These are phyloP conservation scores for Triglochin maritima DNA, from an alignment of 106 monocot species.

Conservation along the genomic window DNA sequence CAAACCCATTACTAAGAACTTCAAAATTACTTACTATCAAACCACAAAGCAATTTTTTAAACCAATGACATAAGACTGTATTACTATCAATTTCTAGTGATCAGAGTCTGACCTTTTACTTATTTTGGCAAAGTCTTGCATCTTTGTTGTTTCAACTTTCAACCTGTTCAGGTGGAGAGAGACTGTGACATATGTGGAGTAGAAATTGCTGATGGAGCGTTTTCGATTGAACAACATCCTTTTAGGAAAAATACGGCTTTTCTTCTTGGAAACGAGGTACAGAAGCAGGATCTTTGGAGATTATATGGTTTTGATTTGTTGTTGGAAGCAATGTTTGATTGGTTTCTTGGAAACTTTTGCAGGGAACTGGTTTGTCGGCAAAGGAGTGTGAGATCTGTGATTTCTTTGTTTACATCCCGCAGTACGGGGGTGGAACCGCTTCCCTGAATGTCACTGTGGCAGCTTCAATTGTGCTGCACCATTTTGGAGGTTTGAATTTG, in stretches of 20 bases:
- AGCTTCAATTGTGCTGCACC: constrained; percentile 85
- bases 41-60: no score
- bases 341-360: background rate
- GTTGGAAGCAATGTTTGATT: background rate
- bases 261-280: constrained; percentile 89
- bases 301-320: background rate
- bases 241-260: constrained; percentile 87
- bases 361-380: constrained; percentile 77
- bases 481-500: constrained; percentile 58
- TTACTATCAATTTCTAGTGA: no score
- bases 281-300: background rate
- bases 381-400: constrained; percentile 88
- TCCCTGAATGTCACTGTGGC: constrained; percentile 96
- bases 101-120: no score
- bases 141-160: background rate
- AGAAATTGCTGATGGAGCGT: constrained; percentile 69
- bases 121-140: no score
- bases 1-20: no score
- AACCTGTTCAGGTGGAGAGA: constrained; percentile 35
- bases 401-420: constrained; percentile 92
- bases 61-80: no score
- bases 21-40: no score
- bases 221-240: constrained; percentile 46
- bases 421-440: constrained; percentile 93
- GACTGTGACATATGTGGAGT: constrained; percentile 85